Percentiles rank a stretch among this genome's conserved stretches.
Conservation (phyloP, 441 rosid genomes). For the Adansonia madagascariensis region DNA sequence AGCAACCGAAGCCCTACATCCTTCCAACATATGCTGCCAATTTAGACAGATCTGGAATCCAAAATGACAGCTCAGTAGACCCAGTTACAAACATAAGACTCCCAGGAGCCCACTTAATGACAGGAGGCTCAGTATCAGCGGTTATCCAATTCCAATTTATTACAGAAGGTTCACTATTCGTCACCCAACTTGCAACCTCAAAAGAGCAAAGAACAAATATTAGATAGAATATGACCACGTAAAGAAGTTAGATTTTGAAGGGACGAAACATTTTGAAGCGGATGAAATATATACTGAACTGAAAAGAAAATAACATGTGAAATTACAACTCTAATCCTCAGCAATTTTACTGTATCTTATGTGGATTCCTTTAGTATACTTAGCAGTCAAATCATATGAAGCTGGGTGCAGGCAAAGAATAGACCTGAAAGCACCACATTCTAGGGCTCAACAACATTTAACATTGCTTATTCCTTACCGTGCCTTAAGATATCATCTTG, state of each 20-base stretch:
- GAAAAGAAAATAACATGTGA: not conserved
- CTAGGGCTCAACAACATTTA: not conserved
- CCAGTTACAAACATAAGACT: constrained; percentile 91
- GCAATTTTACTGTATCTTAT: not conserved
- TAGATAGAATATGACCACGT: not conserved
- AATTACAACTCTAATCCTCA: constrained; percentile 1
- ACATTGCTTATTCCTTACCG: not conserved
- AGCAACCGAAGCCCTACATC: constrained; percentile 45
- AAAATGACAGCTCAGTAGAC: constrained; percentile 80
- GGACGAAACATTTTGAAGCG: not conserved
- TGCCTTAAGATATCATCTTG: not conserved
- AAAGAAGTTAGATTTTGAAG: not conserved
- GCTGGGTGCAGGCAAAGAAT: not conserved
- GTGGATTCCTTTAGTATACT: constrained; percentile 17
- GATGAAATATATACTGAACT: not conserved
- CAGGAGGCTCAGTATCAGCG: constrained; percentile 69
- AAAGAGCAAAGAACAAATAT: constrained; percentile 12
- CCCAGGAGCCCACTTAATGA: constrained; percentile 94
- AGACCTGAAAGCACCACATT: not conserved
- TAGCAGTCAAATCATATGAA: not conserved
- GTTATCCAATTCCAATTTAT: constrained; percentile 80
- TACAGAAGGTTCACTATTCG: constrained; percentile 69
- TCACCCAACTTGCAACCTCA: constrained; percentile 89
- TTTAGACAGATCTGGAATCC: constrained; percentile 90
- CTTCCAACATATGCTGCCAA: constrained; percentile 84